Evolutionary conservation across 495 filamentous ascomycete species (phyloP).

Genomic region (Aspergillus ostianus): DNA sequence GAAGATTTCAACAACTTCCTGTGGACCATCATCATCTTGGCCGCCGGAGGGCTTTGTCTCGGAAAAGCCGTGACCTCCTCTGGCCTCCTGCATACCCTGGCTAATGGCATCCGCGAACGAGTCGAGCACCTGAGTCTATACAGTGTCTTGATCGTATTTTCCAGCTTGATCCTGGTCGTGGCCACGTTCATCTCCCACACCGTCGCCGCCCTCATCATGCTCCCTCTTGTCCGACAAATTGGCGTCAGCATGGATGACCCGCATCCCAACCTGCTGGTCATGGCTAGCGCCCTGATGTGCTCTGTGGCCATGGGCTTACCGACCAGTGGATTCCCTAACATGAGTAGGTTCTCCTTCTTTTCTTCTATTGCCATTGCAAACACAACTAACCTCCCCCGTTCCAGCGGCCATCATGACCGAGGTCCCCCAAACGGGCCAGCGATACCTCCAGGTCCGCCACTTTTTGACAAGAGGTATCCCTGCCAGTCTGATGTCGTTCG

Average conservation of each 20-base stretch:
- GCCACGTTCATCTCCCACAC: conserved; percentile 99
- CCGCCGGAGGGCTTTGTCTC: conserved; percentile 87
- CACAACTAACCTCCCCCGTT: conserved; percentile 21
- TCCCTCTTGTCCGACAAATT: conserved; percentile 85
- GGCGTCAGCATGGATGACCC: conserved; percentile 81
- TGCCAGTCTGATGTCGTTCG: conserved; percentile 73
- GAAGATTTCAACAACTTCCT: conserved; percentile 99
- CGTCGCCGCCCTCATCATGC: conserved; percentile 90
- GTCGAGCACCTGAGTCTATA: conserved; percentile 85
- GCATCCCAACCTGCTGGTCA: conserved; percentile 92
- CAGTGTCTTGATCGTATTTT: conserved; percentile 82
- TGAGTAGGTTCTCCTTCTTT: conserved; percentile 69
- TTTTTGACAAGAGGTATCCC: conserved; percentile 91
- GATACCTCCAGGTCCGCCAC: conserved; percentile 89
- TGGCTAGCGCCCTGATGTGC: conserved; percentile 72
- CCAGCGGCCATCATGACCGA: conserved; percentile 99
- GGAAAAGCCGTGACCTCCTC: conserved; percentile 94
- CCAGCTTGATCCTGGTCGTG: conserved; percentile 80
- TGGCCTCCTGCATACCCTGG: conserved; percentile 88
- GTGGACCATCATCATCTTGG: conserved; percentile 99
- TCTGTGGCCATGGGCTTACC: conserved; percentile 83
- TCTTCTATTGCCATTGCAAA: not conserved
- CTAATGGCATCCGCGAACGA: conserved; percentile 63
- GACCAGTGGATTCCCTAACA: conserved; percentile 96
- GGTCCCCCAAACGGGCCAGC: conserved; percentile 82